Base-by-base conservation (phyloP, 208 protist genomes). In the Crithidia mellificae region DNA sequence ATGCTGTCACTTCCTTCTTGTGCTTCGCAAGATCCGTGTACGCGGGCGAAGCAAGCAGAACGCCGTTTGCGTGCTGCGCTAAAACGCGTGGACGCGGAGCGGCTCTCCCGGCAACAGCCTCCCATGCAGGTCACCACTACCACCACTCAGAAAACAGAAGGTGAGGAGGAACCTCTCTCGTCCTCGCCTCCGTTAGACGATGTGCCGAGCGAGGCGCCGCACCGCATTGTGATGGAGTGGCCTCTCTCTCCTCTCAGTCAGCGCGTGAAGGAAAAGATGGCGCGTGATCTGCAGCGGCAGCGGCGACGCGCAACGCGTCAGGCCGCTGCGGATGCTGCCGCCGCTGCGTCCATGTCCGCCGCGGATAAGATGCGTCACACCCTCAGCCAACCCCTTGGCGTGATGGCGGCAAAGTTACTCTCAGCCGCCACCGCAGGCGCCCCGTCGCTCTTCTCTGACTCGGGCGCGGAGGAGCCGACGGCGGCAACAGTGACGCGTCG, bases 351-450 rank as follows among this genome's bases (percentile, higher is more conserved):
- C 11, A 62, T 54, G 64, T 65, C 59, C 22, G 64, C 63, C 11
- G 64, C 65, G 0, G 52, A 77, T 20, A 53, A 71, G 22, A 59
- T 77, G 58, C 58, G 72, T 20, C 71, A 47, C 36, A 52, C 59
- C 1, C 43, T 68, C 25, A 51, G 58, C 20, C 59, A 78, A 44
- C 65, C 72, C 2, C 54, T 76, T 12, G 70, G 70, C 6, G 59
- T 36, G 5, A 65, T 78, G 47, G 72, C 72, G 0, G 65, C 66
- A 41, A 64, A 66, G 22, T 19, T 78, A 24, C 65, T 78, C 19
- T 68, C 57, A 6, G 72, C 64, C 0, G 65, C 65, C 30, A 62
- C 65, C 6, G 54, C 58, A 12, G 54, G 58, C 20, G 50, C 66
- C 4, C 52, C 72, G 7, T 57, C 55, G 2, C 46, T 72, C 41